Conservation (phyloP, 257 asterid species). For the Ehretia macrophylla region DNA sequence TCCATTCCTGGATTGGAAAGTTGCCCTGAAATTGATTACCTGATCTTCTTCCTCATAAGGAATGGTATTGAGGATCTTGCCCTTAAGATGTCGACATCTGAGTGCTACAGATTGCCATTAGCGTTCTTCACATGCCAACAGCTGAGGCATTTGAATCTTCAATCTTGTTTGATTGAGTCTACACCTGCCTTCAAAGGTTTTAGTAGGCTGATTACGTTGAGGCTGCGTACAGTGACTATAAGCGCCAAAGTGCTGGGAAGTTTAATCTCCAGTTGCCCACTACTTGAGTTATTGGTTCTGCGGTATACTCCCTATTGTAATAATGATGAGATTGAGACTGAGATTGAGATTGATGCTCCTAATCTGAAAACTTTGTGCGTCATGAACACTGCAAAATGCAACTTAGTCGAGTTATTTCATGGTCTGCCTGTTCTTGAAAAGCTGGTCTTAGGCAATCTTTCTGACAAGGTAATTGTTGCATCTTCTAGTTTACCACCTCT, state of each 20-base stretch:
- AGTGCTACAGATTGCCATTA: slow-evolving; percentile 11
- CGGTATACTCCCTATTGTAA: too few relatives aligned
- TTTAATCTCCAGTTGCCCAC: neutral
- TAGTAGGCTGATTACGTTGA: slow-evolving; percentile 3
- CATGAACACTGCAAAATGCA: too few relatives aligned
- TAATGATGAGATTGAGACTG: neutral
- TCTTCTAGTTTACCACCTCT: too few relatives aligned
- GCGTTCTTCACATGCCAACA: slow-evolving; percentile 6
- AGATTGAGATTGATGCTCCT: neutral
- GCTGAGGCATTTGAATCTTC: slow-evolving; percentile 4
- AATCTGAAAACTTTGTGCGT: too few relatives aligned
- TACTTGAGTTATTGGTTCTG: neutral
- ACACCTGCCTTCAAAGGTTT: slow-evolving; percentile 12
- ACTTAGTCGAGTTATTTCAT: too few relatives aligned
- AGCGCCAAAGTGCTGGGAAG: neutral
- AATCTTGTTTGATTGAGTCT: neutral
- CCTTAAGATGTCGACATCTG: neutral
- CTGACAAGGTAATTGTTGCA: too few relatives aligned
- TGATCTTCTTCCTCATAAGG: slow-evolving; percentile 10
- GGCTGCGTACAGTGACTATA: neutral
- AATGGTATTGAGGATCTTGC: slow-evolving; percentile 8
- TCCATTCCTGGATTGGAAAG: slow-evolving; percentile 9
- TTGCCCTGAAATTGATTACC: slow-evolving; percentile 15
- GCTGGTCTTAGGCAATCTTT: too few relatives aligned
- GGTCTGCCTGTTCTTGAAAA: too few relatives aligned